Evolutionary conservation across 345 rosid species (phyloP), one percentile per base, ranked within the genome.

Genomic region (Eutrema japonicum): DNA sequence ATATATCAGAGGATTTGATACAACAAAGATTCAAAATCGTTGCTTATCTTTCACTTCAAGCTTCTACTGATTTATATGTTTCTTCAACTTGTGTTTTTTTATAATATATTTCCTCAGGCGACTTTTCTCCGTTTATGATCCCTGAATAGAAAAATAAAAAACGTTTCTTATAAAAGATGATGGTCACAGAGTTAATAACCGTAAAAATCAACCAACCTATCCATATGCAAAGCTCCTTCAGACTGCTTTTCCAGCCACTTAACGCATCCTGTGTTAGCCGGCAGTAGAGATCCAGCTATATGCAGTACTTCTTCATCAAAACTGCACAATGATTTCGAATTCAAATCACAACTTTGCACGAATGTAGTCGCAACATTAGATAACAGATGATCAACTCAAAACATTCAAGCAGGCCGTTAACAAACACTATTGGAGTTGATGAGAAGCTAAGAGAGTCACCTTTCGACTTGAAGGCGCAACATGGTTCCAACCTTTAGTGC

Each of bases 281-380:
- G 80, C 51, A 78, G 70, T 58, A 91, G 69, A 7, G 98, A 88
- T 43, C 98, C 93, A 46, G 77, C 78, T 69, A 89, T 86, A 78
- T 85, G 91, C 75, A 88, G 73, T 33, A 82, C 84, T 79, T 93
- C 96, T 75, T 87, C 87, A 75, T 91, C 90, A 59, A 88, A 80
- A 81, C 93, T 91, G 87, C 85, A 83, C 8, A 32, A 10, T 6
- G 22, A 63, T 7, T 27, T 27, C 2, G 4, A 22, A 3, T 13
- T 26, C 22, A 46, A 33, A 59, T 38, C 48, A 70, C 47, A 70
- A 36, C 29, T 54, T 64, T 9, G 30, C n/a, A 2, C 4, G 2
- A 2, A 4, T 1, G 54, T n/a, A n/a, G 22, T 49, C 8, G 29
- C 10, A 49, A 35, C 38, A 5, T 43, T n/a, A 30, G n/a, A 0